Conservation (phyloP, 2,329 filamentous ascomycete genomes). For the Epichloe aotearoae region DNA sequence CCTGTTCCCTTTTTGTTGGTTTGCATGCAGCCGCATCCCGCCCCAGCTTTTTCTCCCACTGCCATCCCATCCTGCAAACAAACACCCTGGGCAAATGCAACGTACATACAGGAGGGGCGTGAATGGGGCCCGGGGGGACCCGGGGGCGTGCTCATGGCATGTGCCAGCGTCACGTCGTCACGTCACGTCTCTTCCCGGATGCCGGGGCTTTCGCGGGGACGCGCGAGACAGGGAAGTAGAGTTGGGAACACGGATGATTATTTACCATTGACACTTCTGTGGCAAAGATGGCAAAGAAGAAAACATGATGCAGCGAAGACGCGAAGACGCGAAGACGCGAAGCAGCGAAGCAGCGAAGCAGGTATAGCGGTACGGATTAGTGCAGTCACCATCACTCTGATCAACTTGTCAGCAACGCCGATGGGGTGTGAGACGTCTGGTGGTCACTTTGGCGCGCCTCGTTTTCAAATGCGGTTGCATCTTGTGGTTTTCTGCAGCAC, state of each 20-base stretch:
- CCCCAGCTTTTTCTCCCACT: neutral
- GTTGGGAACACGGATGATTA: too few relatives aligned
- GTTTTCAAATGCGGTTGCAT: neutral
- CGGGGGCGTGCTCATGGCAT: conserved; percentile 1
- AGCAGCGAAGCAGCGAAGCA: too few relatives aligned
- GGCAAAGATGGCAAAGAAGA: too few relatives aligned
- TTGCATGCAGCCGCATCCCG: conserved; percentile 1
- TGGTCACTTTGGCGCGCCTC: neutral
- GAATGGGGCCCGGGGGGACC: neutral
- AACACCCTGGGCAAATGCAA: neutral
- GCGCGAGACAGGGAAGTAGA: neutral
- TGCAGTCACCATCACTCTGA: too few relatives aligned
- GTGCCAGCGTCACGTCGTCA: conserved; percentile 3
- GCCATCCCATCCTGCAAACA: neutral
- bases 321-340: too few relatives aligned
- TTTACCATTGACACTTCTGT: too few relatives aligned
- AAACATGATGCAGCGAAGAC: too few relatives aligned
- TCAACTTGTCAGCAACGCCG: neutral
- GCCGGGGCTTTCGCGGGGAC: conserved; percentile 2
- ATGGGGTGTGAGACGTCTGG: neutral
- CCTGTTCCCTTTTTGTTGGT: neutral
- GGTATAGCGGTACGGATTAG: too few relatives aligned
- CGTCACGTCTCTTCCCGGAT: conserved; percentile 4
- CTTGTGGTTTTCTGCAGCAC: neutral
- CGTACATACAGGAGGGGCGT: neutral